A percentile compares a stretch with the other conserved stretches of the same genome.
phyloP scores from a whole-genome alignment of 2,329 filamentous ascomycete species.

The Cercospora sp. region DNA sequence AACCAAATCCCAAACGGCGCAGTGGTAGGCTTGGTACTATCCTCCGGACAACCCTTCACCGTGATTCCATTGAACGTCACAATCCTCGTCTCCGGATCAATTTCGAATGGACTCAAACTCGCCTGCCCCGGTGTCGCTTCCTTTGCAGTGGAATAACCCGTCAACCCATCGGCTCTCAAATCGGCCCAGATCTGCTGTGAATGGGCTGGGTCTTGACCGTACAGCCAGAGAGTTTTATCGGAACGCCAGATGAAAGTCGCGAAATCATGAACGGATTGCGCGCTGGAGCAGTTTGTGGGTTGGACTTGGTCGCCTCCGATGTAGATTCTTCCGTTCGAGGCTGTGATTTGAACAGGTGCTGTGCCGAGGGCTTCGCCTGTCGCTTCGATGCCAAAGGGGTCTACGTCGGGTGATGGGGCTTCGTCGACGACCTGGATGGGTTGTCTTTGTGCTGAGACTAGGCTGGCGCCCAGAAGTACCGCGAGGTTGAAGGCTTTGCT shows the following conservation, averaged over 20 bases:
- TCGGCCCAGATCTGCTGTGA: background rate
- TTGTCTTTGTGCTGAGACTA: background rate
- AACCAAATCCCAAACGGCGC: background rate
- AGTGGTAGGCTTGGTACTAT: background rate
- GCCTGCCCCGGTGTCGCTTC: background rate
- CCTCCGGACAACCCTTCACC: background rate
- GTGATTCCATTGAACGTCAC: background rate
- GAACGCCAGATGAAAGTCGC: background rate
- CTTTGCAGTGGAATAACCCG: background rate
- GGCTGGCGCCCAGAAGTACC: background rate
- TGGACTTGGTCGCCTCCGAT: background rate
- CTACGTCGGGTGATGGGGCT: background rate
- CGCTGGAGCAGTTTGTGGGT: background rate
- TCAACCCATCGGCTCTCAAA: background rate
- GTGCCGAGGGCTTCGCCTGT: background rate
- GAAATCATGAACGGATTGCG: background rate
- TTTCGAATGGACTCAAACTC: background rate
- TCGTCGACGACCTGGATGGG: background rate
- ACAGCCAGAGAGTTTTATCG: background rate
- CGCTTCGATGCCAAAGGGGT: background rate
- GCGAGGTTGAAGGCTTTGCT: no score
- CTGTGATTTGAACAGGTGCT: background rate
- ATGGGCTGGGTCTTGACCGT: background rate
- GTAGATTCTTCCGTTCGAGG: background rate
- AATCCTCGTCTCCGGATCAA: background rate